These are phyloP conservation scores for Yueomyces sp. DNA, from an alignment of 1,139 yeast genomes.

Conservation along the genomic window DNA sequence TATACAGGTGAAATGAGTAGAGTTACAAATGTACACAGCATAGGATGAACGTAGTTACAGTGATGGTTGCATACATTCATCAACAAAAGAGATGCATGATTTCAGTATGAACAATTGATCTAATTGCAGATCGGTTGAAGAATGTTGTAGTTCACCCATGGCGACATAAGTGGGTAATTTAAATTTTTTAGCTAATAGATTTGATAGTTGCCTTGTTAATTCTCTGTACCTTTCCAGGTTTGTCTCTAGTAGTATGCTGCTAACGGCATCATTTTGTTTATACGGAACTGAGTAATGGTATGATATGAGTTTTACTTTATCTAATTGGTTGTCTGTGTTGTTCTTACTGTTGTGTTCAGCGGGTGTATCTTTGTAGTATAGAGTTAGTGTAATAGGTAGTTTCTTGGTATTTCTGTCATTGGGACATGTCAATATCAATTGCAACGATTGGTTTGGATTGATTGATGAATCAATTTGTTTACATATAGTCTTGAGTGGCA, in stretches of 20 bases:
- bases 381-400: conserved; percentile 11
- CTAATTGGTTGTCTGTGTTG: not conserved
- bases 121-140: conserved; percentile 4
- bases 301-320: conserved; percentile 5
- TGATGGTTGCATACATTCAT: not conserved
- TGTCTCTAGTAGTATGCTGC: conserved; percentile 16
- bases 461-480: conserved; percentile 6
- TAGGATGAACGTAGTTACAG: no score
- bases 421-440: conserved; percentile 8
- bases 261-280: conserved; percentile 10
- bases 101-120: conserved; percentile 14
- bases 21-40: no score
- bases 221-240: conserved; percentile 17
- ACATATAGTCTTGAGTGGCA: conserved; percentile 8
- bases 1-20: no score
- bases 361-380: not conserved
- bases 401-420: conserved; percentile 5
- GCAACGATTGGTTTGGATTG: conserved; percentile 5
- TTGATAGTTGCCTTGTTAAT: conserved; percentile 17
- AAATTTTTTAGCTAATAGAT: conserved; percentile 15
- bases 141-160: conserved; percentile 7
- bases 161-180: conserved; percentile 19
- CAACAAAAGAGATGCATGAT: conserved; percentile 10
- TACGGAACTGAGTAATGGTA: conserved; percentile 18
- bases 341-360: no score